phyloP scores from a whole-genome alignment of 1,284 basidiomycete species.

The Rhodotorula sp. region DNA sequence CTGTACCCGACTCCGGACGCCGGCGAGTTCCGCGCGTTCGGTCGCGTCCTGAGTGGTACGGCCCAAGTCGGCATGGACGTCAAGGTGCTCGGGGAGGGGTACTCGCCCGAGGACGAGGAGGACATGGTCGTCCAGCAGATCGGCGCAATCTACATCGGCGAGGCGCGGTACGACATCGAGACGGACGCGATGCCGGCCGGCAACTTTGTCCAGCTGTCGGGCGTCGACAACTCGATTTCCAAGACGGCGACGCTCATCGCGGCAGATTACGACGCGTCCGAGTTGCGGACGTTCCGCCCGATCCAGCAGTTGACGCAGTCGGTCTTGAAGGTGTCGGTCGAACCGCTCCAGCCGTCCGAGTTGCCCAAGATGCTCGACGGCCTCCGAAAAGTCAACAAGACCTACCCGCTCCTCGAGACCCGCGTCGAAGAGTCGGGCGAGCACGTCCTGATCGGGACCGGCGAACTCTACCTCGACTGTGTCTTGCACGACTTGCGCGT shows the following conservation, averaged over 20 bases:
- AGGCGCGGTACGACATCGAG: conserved; percentile 88
- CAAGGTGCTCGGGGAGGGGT: conserved; percentile 96
- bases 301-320: conserved; percentile 95
- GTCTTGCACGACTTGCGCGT: conserved; percentile 93
- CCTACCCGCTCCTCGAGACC: conserved; percentile 88
- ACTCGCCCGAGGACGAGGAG: conserved; percentile 96
- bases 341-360: conserved; percentile 95
- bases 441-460: conserved; percentile 94
- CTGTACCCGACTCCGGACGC: conserved; percentile 95
- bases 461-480: conserved; percentile 94
- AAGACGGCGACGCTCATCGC: conserved; percentile 87
- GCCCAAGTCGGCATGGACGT: conserved; percentile 76
- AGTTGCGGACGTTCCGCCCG: conserved; percentile 90
- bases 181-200: conserved; percentile 86
- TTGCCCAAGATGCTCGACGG: conserved; percentile 98
- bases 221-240: conserved; percentile 88
- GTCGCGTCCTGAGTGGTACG: conserved; percentile 90
- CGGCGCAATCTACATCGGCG: conserved; percentile 83
- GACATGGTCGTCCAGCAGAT: conserved; percentile 88
- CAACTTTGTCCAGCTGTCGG: conserved; percentile 86
- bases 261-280: conserved; percentile 59
- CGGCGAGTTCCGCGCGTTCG: conserved; percentile 91
- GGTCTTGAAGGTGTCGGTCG: conserved; percentile 97
- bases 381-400: conserved; percentile 94
- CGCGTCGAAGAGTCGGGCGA: conserved; percentile 99